Evolutionary conservation across 257 asterid genomes (phyloP).

Genomic region (Capsicum chinense): DNA sequence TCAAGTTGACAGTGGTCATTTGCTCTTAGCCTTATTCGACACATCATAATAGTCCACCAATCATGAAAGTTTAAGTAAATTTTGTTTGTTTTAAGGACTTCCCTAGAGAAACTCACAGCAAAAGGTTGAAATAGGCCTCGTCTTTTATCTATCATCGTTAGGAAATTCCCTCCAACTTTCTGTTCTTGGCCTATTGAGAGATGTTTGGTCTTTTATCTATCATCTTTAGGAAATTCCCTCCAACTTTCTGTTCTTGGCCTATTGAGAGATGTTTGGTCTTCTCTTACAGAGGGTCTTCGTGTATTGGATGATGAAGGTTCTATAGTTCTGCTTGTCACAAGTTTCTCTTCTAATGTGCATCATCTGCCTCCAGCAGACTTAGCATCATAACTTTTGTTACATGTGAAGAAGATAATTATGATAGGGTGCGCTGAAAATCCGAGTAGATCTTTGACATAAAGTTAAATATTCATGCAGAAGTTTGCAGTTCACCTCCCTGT

Average conservation of each 20-base stretch:
- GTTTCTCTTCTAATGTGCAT: not conserved
- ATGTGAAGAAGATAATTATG: conserved; percentile 17
- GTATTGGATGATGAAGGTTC: conserved; percentile 22
- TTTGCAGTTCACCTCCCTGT: not conserved
- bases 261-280: not conserved
- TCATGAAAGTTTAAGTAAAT: not conserved
- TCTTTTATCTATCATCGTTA: conserved; percentile 2
- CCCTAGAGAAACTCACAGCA: conserved; percentile 12
- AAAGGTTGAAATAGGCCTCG: conserved; percentile 6
- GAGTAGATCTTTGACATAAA: conserved; percentile 9
- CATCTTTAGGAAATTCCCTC: conserved; percentile 8
- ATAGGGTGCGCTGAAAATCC: not conserved
- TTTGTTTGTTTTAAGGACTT: conserved; percentile 3
- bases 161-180: not conserved
- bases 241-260: conserved; percentile 1
- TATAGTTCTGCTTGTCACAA: conserved; percentile 5
- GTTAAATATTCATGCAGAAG: not conserved
- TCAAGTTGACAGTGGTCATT: conserved; percentile 1
- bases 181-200: not conserved
- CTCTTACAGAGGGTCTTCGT: conserved; percentile 22
- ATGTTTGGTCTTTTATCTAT: not conserved
- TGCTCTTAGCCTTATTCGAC: not conserved
- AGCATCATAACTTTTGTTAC: conserved; percentile 14
- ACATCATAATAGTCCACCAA: conserved; percentile 6
- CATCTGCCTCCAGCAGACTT: conserved; percentile 27